These are phyloP conservation scores for Scutellaria galericulata DNA, from an alignment of 257 asterid genomes.

Conservation along the genomic window DNA sequence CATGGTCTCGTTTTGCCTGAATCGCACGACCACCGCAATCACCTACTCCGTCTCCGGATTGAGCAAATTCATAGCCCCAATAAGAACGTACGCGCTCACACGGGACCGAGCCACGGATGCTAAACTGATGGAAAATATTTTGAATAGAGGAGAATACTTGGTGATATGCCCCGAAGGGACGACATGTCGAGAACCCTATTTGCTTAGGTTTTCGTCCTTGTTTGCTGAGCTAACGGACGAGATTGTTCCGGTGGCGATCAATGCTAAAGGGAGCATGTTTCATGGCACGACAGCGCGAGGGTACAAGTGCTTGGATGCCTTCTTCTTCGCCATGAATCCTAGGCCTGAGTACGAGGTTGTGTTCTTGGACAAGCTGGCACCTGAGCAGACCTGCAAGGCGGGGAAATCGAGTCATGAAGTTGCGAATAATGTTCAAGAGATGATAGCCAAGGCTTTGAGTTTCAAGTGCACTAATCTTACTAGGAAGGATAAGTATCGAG, in stretches of 20 bases:
- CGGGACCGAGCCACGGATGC: constrained; percentile 36
- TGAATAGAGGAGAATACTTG: constrained; percentile 25
- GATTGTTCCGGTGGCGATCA: constrained; percentile 44
- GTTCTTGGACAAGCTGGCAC: constrained; percentile 43
- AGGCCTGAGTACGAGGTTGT: constrained; percentile 40
- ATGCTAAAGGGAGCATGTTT: constrained; percentile 30
- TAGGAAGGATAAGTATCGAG: constrained; percentile 50
- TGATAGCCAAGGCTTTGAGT: constrained; percentile 39
- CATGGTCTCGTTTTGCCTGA: constrained; percentile 32
- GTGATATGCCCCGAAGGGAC: constrained; percentile 47
- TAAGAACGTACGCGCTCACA: constrained; percentile 30
- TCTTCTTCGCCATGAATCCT: constrained; percentile 48
- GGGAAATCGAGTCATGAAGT: constrained; percentile 46
- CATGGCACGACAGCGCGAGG: constrained; percentile 51
- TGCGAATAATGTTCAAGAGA: constrained; percentile 49
- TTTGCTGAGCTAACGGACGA: constrained; percentile 44
- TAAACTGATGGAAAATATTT: constrained; percentile 22
- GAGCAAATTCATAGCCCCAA: constrained; percentile 29
- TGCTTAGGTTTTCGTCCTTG: constrained; percentile 41
- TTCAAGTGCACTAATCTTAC: constrained; percentile 47
- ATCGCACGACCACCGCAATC: constrained; percentile 35
- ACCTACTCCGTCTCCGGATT: constrained; percentile 37
- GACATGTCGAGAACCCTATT: constrained; percentile 46
- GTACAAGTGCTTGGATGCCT: constrained; percentile 47
- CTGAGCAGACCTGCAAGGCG: constrained; percentile 41